Evolutionary conservation across 331 rosid species (phyloP).

Genomic region (Pyracantha coccinea): DNA sequence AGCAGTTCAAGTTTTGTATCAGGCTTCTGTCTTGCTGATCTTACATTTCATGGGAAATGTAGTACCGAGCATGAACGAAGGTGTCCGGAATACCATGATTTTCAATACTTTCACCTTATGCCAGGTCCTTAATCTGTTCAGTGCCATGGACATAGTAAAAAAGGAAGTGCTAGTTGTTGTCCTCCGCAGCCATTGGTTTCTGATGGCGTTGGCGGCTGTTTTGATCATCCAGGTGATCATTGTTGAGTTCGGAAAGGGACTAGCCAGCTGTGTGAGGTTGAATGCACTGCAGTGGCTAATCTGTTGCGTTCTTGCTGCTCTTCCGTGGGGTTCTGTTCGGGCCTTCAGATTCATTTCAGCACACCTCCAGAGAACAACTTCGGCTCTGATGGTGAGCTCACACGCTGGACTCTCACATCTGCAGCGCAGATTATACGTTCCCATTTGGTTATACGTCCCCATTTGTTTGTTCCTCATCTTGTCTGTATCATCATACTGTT

Average conservation of each 20-base stretch:
- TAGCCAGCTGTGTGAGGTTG: conserved; percentile 24
- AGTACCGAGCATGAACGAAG: conserved; percentile 5
- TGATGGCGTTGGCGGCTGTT: conserved; percentile 25
- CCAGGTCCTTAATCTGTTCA: conserved; percentile 46
- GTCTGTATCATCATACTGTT: conserved; percentile 12
- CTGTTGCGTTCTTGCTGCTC: conserved; percentile 37
- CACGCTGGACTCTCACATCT: background rate
- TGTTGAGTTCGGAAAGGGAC: conserved; percentile 28
- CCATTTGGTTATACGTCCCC: background rate
- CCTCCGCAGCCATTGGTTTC: conserved; percentile 23
- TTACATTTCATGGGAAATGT: conserved; percentile 15
- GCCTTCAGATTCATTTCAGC: background rate
- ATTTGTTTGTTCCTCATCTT: conserved; percentile 14
- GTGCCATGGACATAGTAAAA: conserved; percentile 25
- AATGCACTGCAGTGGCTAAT: conserved; percentile 40
- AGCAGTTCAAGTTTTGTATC: conserved; percentile 40
- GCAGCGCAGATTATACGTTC: background rate
- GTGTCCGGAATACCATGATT: conserved; percentile 40
- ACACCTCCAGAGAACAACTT: background rate
- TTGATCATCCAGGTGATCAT: conserved; percentile 34
- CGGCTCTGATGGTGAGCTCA: background rate
- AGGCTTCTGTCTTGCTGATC: conserved; percentile 27
- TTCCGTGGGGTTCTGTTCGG: conserved; percentile 28
- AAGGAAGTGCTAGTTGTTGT: conserved; percentile 14
- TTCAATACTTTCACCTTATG: conserved; percentile 52